Evolutionary conservation across 78 protist species (phyloP).

Genomic region (Bodo saltans): DNA sequence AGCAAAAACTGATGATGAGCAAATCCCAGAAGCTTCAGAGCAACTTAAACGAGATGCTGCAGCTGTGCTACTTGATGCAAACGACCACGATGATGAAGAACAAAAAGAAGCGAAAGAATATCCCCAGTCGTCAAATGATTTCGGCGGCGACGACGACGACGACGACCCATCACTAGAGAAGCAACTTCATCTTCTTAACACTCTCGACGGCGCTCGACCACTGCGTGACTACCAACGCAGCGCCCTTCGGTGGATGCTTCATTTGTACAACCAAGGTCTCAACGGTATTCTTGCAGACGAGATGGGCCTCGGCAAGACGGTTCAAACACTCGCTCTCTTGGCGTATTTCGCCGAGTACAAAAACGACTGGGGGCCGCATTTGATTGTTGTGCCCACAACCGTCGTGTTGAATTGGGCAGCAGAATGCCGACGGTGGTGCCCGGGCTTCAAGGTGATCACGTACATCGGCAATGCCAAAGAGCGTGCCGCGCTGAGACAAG

Average conservation of each 20-base stretch:
- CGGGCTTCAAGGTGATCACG: constrained; percentile 80
- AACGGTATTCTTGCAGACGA: constrained; percentile 96
- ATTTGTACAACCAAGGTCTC: constrained; percentile 70
- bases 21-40: too few species aligned
- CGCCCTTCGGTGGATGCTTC: constrained; percentile 86
- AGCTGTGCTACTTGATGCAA: too few species aligned
- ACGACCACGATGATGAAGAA: too few species aligned
- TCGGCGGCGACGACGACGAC: too few species aligned
- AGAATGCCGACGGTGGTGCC: constrained; percentile 86
- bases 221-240: constrained; percentile 88
- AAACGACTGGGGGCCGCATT: constrained; percentile 90
- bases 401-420: constrained; percentile 83
- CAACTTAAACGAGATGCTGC: too few species aligned
- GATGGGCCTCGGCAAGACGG: constrained; percentile 89
- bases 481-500: constrained; percentile 71
- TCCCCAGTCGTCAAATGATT: too few species aligned
- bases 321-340: constrained; percentile 82
- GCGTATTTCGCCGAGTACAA: constrained; percentile 76
- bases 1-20: too few species aligned
- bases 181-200: neutral
- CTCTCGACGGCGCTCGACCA: neutral
- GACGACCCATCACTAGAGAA: too few species aligned
- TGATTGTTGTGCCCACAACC: constrained; percentile 83
- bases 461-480: constrained; percentile 79
- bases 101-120: too few species aligned